phyloP scores from a whole-genome alignment of 768 basidiomycete genomes.

The Gloeopeniophorella convolvens region DNA sequence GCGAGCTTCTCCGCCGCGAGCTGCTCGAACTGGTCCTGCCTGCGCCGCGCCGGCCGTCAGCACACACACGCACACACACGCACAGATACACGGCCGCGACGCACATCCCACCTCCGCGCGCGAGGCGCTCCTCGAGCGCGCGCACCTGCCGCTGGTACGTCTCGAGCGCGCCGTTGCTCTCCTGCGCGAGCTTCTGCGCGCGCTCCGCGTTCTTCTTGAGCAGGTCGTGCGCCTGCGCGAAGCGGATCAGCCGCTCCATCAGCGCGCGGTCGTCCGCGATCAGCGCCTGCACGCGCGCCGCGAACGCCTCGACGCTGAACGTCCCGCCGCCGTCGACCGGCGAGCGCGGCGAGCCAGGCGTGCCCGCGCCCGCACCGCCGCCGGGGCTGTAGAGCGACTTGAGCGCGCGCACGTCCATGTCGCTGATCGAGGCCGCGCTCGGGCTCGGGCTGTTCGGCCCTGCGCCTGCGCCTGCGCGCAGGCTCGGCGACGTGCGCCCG shows the following conservation, averaged over 20 bases:
- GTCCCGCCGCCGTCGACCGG: conserved; percentile 24
- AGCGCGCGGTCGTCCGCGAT: conserved; percentile 77
- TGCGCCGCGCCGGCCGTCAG: conserved; percentile 25
- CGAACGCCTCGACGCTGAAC: conserved; percentile 74
- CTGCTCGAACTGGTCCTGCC: conserved; percentile 66
- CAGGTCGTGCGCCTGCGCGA: conserved; percentile 84
- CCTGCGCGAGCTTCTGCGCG: conserved; percentile 85
- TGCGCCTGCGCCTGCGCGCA: conserved; percentile 29
- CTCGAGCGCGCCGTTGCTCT: conserved; percentile 71
- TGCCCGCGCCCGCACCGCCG: conserved; percentile 21
- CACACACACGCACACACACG: background rate
- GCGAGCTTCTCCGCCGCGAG: conserved; percentile 56
- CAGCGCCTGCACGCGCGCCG: conserved; percentile 69
- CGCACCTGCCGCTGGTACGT: conserved; percentile 88
- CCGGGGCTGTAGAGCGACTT: conserved; percentile 65
- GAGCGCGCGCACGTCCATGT: conserved; percentile 81
- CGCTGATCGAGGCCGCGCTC: conserved; percentile 53
- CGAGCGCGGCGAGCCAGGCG: conserved; percentile 13
- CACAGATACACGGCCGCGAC: conserved; percentile 28
- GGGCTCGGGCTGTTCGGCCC: conserved; percentile 33
- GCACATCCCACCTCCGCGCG: conserved; percentile 43
- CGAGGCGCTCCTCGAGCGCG: conserved; percentile 70
- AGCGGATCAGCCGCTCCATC: conserved; percentile 76
- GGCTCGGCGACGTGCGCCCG: conserved; percentile 24
- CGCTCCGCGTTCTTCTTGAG: conserved; percentile 90